Conservation (phyloP, 2,329 filamentous ascomycete species). For the Chrysoporthe deuterocubensis region DNA sequence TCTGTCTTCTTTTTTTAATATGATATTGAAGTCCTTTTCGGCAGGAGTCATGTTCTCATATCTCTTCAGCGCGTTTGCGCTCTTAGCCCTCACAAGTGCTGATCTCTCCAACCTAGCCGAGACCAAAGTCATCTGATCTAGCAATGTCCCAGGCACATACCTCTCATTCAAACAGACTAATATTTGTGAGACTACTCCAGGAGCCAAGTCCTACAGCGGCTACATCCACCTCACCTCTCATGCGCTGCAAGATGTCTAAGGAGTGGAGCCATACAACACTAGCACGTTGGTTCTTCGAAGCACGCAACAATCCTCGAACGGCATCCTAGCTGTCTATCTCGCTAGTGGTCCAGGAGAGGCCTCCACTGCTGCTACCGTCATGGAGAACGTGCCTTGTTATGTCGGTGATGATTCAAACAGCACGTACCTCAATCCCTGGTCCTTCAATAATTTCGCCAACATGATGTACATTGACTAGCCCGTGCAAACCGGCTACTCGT, state of each 20-base stretch:
- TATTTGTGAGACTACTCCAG: conserved; percentile 23
- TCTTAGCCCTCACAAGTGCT: too few relatives aligned
- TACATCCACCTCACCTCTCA: conserved; percentile 40
- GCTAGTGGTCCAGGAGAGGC: conserved; percentile 51
- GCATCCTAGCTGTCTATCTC: conserved; percentile 20
- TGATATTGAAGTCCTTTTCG: too few relatives aligned
- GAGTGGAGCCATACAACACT: conserved; percentile 15
- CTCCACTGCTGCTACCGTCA: conserved; percentile 13
- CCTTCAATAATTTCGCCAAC: conserved; percentile 64
- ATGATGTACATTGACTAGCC: conserved; percentile 70
- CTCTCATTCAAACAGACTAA: too few relatives aligned
- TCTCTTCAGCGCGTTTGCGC: too few relatives aligned
- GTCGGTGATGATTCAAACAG: conserved; percentile 55
- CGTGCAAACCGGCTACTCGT: conserved; percentile 36
- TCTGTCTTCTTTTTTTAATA: too few relatives aligned
- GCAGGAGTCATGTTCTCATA: too few relatives aligned
- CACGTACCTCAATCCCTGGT: conserved; percentile 56
- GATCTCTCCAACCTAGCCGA: too few relatives aligned
- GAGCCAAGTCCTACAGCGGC: conserved; percentile 21
- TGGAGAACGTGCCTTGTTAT: conserved; percentile 54
- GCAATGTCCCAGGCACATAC: too few relatives aligned
- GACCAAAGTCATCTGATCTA: too few relatives aligned
- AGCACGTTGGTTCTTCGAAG: conserved; percentile 28
- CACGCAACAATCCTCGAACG: conserved; percentile 25
- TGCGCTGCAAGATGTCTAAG: conserved; percentile 35